Conservation (phyloP, 257 asterid species). For the Salvia rosmarinus region DNA sequence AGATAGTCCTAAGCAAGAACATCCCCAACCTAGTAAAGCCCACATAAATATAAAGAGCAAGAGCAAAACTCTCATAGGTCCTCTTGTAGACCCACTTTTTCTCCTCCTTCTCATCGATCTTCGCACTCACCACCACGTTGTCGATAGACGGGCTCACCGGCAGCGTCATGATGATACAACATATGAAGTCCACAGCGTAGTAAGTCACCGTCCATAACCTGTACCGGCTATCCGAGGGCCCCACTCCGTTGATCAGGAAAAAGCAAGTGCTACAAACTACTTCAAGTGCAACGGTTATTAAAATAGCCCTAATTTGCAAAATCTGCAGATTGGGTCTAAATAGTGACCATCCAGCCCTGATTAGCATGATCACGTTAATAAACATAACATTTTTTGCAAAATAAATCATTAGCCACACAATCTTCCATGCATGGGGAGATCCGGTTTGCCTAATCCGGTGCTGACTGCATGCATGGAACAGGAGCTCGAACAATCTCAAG, state of each 20-base stretch:
- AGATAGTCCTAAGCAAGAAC: slow-evolving; percentile 36
- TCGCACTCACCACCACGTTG: slow-evolving; percentile 15
- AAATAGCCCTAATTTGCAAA: slow-evolving; percentile 19
- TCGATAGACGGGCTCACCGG: slow-evolving; percentile 40
- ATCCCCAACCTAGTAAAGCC: slow-evolving; percentile 44
- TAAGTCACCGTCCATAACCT: slow-evolving; percentile 42
- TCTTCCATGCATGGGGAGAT: slow-evolving; percentile 35
- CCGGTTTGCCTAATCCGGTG: slow-evolving; percentile 34
- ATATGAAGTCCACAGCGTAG: slow-evolving; percentile 42
- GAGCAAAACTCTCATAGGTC: slow-evolving; percentile 31
- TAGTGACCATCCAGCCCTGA: slow-evolving; percentile 49
- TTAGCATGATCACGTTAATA: slow-evolving; percentile 38
- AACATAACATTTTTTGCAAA: slow-evolving; percentile 30
- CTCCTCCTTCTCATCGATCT: slow-evolving; percentile 41
- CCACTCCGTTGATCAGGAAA: slow-evolving; percentile 30
- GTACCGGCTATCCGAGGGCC: slow-evolving; percentile 39
- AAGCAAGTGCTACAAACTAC: slow-evolving; percentile 31
- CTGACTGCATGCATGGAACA: slow-evolving; percentile 30
- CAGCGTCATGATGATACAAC: slow-evolving; percentile 33
- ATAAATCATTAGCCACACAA: slow-evolving; percentile 37
- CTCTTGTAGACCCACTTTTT: slow-evolving; percentile 34
- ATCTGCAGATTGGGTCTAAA: slow-evolving; percentile 34
- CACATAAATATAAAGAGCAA: slow-evolving; percentile 37
- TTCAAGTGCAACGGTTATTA: slow-evolving; percentile 27
- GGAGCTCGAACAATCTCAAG: slow-evolving; percentile 35